phyloP scores from a whole-genome alignment of 176 grass and related monocot genomes.

The Carex pumila region DNA sequence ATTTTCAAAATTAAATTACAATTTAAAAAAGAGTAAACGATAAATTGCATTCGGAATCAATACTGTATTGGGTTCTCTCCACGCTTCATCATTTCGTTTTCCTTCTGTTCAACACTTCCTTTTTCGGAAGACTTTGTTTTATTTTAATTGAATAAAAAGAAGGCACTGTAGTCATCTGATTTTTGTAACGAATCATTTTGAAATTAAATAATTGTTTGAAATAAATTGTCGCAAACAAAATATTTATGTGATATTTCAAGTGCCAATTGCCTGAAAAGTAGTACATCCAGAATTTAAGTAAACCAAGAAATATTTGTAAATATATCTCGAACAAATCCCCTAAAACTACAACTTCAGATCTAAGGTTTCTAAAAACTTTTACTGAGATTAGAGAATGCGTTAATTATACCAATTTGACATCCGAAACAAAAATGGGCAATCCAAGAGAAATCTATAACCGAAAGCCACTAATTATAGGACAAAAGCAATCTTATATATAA shows the following conservation, averaged over 20 bases:
- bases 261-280: too few relatives aligned
- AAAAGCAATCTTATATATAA: neutral
- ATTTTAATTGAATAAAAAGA: neutral
- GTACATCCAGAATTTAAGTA: neutral
- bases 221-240: neutral
- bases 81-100: neutral
- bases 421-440: neutral
- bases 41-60: too few relatives aligned
- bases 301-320: neutral
- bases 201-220: neutral
- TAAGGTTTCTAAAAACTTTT: neutral
- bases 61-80: neutral
- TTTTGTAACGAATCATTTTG: neutral
- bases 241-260: neutral
- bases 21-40: neutral
- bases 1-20: neutral
- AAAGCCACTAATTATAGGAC: neutral
- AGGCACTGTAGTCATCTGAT: neutral
- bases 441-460: neutral
- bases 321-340: neutral
- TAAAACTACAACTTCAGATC: neutral
- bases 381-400: neutral
- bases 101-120: neutral
- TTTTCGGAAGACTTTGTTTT: neutral
- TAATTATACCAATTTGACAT: neutral